Base-by-base conservation (phyloP, 192 early-diverging fungal genomes). In the Coemansia interrupta region DNA sequence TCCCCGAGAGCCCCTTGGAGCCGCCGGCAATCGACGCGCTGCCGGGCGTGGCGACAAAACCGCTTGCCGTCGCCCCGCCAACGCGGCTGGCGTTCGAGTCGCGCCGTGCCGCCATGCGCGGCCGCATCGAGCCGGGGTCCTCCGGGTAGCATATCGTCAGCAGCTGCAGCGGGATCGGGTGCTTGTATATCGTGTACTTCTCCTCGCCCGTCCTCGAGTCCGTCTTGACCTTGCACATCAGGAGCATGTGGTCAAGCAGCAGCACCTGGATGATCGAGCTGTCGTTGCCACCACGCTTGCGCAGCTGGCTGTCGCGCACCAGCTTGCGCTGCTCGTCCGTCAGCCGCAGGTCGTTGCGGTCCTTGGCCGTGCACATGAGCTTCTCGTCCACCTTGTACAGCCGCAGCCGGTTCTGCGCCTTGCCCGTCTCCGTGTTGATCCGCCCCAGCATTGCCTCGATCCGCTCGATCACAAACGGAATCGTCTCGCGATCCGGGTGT, bases 401-500 rank as follows among this genome's bases (percentile, higher is more conserved):
- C 58, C 91, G 89, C 60, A 98, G 83, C 22, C 80, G 73, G 74
- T 95, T 95, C 70, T 94, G 89, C 5, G 93, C 85, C 73, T 86
- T 89, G 15, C 95, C 95, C 3, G 92, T 88, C 67, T 92, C 93
- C 18, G 76, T 53, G 70, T 98, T 95, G 63, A 98, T 88, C 40
- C 83, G 84, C 46, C 75, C 69, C 46, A 96, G 77, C 63, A 92
- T 85, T 26, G 83, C 83, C 58, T 83, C 83, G 47, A 95, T 87
- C 30, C 83, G 83, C n/a, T 58, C 72, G 22, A 93, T 80, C 8
- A 85, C 90, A 61, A 86, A 71, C n/a, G 87, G 86, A 11, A 98
- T 74, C 19, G 85, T 69, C 22, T 75, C 80, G 46, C 82, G 77
- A 59, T 97, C 95, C 4, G 92, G 87, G 54, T 92, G 87, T 32